Evolutionary conservation across 2,329 filamentous ascomycete genomes (phyloP), one percentile per base, ranked within the genome.

Genomic region (Chrysoporthe deuterocubensis): DNA sequence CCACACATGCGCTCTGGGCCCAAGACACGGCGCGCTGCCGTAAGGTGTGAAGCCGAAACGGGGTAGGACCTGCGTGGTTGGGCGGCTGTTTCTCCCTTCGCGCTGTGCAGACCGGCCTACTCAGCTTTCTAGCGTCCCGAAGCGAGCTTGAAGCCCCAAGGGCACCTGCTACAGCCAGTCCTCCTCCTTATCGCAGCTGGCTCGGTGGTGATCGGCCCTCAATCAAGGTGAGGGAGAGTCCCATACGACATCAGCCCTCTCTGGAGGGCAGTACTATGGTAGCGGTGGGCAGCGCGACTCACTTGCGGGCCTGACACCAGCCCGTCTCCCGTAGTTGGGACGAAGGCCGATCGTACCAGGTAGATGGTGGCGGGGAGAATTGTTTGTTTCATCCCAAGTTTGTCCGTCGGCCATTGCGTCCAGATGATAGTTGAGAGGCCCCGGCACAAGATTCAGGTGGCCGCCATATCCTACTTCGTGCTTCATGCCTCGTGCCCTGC

Each of bases 311-410:
- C 60, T 62, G 60, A 62, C 61, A 54, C 61, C 48, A 50, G 34
- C 44, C 48, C 26, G 37, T 44, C 16, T 46, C 2, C 26, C 59
- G 43, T 46, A 40, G n/a, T 11, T 43, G 32, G 48, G 46, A 43
- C 61, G 48, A 63, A 54, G 48, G 40, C n/a, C 18, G 48, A 44
- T 34, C 26, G 58, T 11, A 61, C 54, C 64, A 54, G 44, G 40
- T 44, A n/a, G 26, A 56, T 21, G 56, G 34, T 46, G 42, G 66
- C 58, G 61, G 67, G 50, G 43, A 67, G 37, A 37, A n/a, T 59
- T 64, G 60, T 69, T 68, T 68, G 68, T 69, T 69, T 69, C 68
- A 69, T 69, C 66, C 58, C 66, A 69, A 63, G 58, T 68, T 64
- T 69, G 68, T 62, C 68, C 67, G 52, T 63, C 60, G 66, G 62